Conservation (phyloP, 1,284 basidiomycete species). For the Tetrapyrgos nigripes region DNA sequence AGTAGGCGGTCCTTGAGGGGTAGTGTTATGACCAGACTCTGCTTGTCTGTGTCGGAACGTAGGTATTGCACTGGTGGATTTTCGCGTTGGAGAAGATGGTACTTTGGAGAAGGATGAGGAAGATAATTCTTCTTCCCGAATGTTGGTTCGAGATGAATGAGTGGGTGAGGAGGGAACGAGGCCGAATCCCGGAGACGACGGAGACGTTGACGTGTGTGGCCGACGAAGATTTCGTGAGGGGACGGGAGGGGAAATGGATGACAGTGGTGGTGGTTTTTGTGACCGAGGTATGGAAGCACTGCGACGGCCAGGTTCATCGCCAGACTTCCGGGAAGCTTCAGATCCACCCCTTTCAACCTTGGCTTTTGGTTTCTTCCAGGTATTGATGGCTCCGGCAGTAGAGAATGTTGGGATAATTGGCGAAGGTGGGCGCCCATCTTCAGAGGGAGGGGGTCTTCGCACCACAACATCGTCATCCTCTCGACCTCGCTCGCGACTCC, state of each 20-base stretch:
- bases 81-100: not conserved
- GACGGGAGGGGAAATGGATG: not conserved
- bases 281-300: not conserved
- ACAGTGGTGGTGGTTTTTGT: not conserved
- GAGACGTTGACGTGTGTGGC: slow-evolving; percentile 25
- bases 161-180: not conserved
- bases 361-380: slow-evolving; percentile 21
- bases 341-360: not conserved
- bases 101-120: not conserved
- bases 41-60: not conserved
- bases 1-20: not conserved
- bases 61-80: not conserved
- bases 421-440: slow-evolving; percentile 25
- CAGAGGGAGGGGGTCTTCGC: slow-evolving; percentile 9
- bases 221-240: not conserved
- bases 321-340: not conserved
- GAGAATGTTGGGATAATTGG: slow-evolving; percentile 46
- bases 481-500: slow-evolving; percentile 10
- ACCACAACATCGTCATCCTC: not conserved
- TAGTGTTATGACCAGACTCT: not conserved
- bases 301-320: not conserved
- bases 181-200: not conserved
- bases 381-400: slow-evolving; percentile 38
- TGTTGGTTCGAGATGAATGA: not conserved
- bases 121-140: not conserved